Evolutionary conservation across 345 rosid species (phyloP), one percentile per base, ranked within the genome.

Genomic region (Sapria himalayana): DNA sequence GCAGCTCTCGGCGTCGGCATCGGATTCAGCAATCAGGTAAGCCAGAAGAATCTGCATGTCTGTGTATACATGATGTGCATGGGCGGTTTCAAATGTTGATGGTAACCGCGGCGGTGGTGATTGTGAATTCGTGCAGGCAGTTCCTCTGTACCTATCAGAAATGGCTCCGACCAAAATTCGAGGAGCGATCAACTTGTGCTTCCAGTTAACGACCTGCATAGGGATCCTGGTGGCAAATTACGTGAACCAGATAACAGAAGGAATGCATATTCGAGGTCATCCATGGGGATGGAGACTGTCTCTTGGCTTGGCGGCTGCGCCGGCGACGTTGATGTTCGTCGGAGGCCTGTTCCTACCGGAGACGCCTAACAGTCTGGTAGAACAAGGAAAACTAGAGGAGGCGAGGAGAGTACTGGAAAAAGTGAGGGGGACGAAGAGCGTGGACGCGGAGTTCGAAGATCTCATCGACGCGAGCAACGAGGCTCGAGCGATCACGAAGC

Each of bases 241-340:
- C 22, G 70, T 86, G 39, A 86, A 86, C 41, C 81, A 71, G 9
- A 59, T 64, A 24, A 81, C 94, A 1, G 68, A 68, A 0, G 58
- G 71, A 52, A 55, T 86, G 45, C 97, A 86, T 57, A n/a, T n/a
- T n/a, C n/a, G n/a, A n/a, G n/a, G n/a, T n/a, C 41, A 46, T 46
- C 86, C 86, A 9, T 78, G 92, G 86, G 94, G 89, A 33, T 73
- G 85, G 93, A 69, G 95, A 43, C 51, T 76, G 21, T 79, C 93
- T 15, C 75, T 74, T 0, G 89, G 89, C 16, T 63, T 80, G 22
- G 85, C 93, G 2, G 48, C 63, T 0, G 60, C 79, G 5, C 89
- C 89, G 0, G 89, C 89, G 0, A 7, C n/a, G 20, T 59, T 74
- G 3, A 84, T 84, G 95, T 74, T 74, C 37, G 4, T 79, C 0